Evolutionary conservation across 805 yeast species (phyloP), one percentile per base, ranked within the genome.

Genomic region (Saccharomycopsis fibuligera): DNA sequence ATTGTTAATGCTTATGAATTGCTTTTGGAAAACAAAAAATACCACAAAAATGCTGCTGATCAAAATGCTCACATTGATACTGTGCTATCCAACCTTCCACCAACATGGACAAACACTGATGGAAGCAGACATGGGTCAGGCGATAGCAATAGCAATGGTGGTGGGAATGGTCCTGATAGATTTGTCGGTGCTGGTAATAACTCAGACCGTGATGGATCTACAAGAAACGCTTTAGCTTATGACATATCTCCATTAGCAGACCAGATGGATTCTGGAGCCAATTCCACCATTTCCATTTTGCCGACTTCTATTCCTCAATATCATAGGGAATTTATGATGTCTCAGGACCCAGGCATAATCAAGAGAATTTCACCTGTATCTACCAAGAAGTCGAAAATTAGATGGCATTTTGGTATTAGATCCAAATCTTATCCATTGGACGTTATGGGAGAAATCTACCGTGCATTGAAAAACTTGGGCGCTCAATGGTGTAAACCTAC

Each of bases 351-450:
- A 40, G 57, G 58, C 19, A 61, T 49, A 22, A 35, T 49, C 22
- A 49, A 62, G 24, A 60, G 65, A 38, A 65, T 70, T 44, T 70
- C 73, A 37, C 81, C 86, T 8, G 55, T 41, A 9, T 49, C 53
- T 1, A 45, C 50, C 41, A 89, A 91, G 64, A 88, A 87, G 64
- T 85, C 91, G 53, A 91, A 89, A 66, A 87, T 96, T 5, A 81
- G 96, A 66, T 93, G 99, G 99, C 99, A 93, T 70, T 93, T 93
- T 62, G 99, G 99, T 56, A 93, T 93, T 53, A 75, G 99, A 62
- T 88, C 96, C 6, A 75, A 97, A 59, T 87, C 96, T 1, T 93
- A 93, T 62, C 98, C 99, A 30, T 72, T 93, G 58, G 99, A 93
- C 65, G 99, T 93, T 3, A 93, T 93, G 98, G 96, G 97, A 24